Base-by-base conservation (phyloP, 2,329 filamentous ascomycete genomes). In the Herpotrichia juniperi region DNA sequence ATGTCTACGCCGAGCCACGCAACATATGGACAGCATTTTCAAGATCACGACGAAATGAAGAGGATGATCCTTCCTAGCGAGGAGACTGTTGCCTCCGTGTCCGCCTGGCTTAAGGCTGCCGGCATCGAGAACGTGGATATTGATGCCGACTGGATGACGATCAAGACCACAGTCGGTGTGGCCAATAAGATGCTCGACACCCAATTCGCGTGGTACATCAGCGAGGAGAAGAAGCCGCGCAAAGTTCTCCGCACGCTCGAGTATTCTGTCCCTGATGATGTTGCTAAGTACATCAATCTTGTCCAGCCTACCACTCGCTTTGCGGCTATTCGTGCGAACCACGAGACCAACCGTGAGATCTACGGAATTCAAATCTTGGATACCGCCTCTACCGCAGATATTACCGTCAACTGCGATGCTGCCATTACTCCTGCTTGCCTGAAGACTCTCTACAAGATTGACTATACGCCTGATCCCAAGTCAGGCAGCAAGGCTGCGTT, bases 241-340 rank as follows among this genome's bases (percentile, higher is more conserved):
- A 67, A 74, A n/a, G 77, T 79, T 47, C 67, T 79, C 45, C 74
- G 77, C 17, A 76, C 75, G 4, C 72, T 74, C 11, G 58, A 73
- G 50, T 77, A 77, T 60, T 76, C 74, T 2, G 66, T 77, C 10
- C 74, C 74, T 0, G 66, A 74, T n/a, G 60, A 73, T 12, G 57
- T 81, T 46, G 58, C 63, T 19, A 46, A 58, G 2, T 61, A 76
- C 55, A 74, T 81, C 58, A 75, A 81, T 48, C 66, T 81, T 14
- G 76, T 84, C 39, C 78, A 81, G 21, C 81, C 81, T 0, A 83
- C 81, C 0, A 81, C 76, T 30, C 78, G 76, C 48, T 82, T 83
- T 56, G 79, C 78, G 51, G 58, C 25, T 31, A 14, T 26, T 43
- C 45, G 42, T 32, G 14, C 42, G 7, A 46, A 56, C 44, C 49